Percentiles rank a stretch among this genome's conserved stretches.
Conservation (phyloP, 2,329 filamentous ascomycete genomes). For the Microascus cirrosus region DNA sequence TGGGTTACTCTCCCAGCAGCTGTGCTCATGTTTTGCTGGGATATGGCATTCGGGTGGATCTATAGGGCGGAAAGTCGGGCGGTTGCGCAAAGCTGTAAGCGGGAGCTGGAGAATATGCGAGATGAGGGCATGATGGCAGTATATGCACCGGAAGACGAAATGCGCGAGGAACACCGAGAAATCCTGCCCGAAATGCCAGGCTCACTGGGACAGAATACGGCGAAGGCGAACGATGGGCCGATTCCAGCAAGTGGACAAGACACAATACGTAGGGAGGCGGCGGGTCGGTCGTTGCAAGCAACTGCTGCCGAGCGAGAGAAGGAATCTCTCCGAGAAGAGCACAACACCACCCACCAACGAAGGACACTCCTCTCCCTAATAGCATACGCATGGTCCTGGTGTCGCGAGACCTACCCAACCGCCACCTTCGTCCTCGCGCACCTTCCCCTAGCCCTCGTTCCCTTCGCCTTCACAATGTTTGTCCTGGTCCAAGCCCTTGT, state of each 20-base stretch:
- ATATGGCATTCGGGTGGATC: constrained; percentile 52
- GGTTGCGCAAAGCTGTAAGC: constrained; percentile 45
- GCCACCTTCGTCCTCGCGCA: constrained; percentile 53
- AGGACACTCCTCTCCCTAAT: constrained; percentile 42
- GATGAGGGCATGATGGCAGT: neutral
- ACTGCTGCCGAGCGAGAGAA: neutral
- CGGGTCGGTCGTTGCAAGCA: too few relatives aligned
- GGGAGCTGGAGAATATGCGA: neutral
- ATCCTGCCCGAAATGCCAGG: too few relatives aligned
- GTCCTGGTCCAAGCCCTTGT: constrained; percentile 62
- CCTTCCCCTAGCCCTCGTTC: constrained; percentile 56
- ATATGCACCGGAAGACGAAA: neutral
- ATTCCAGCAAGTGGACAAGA: too few relatives aligned
- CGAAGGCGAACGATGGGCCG: too few relatives aligned
- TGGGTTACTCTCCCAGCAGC: constrained; percentile 61
- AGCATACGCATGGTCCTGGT: constrained; percentile 39
- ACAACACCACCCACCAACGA: constrained; percentile 4
- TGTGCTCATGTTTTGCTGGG: constrained; percentile 57
- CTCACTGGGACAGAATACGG: too few relatives aligned
- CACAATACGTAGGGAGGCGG: too few relatives aligned
- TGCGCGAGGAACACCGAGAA: neutral
- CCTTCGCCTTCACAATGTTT: constrained; percentile 66
- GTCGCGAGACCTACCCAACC: constrained; percentile 60
- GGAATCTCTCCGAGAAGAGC: neutral
- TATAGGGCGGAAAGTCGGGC: constrained; percentile 50